A percentile compares a stretch with the other conserved stretches of the same genome.
These are phyloP conservation scores for Turnera subulata DNA, from an alignment of 345 rosid species.

Conservation along the genomic window DNA sequence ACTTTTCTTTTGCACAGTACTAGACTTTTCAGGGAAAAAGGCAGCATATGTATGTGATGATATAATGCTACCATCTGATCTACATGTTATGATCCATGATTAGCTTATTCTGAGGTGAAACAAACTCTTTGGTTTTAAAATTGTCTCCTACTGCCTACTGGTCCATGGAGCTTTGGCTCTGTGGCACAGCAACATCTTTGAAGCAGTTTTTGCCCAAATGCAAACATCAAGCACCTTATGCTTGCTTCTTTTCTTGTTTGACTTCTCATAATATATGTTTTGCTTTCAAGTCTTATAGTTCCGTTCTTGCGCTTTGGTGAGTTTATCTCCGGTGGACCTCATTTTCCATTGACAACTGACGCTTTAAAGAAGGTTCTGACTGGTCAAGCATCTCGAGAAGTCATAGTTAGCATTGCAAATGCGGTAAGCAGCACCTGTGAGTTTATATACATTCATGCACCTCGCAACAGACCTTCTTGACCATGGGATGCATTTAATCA, in stretches of 20 bases:
- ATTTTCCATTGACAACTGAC: constrained; percentile 83
- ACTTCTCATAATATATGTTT: constrained; percentile 23
- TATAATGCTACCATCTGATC: not conserved
- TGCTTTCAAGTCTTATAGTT: constrained; percentile 58
- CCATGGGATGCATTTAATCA: too few relatives aligned
- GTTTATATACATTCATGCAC: too few relatives aligned
- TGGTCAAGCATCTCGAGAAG: constrained; percentile 76
- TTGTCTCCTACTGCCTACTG: too few relatives aligned
- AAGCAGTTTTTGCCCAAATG: not conserved
- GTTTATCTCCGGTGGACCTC: constrained; percentile 66
- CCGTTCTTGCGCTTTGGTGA: constrained; percentile 97
- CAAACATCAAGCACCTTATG: not conserved
- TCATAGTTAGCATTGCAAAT: constrained; percentile 65
- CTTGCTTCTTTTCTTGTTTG: not conserved
- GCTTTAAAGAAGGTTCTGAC: constrained; percentile 82
- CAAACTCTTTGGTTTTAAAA: too few relatives aligned
- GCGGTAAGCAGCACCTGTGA: constrained; percentile 48
- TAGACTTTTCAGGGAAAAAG: too few relatives aligned
- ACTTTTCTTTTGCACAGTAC: not conserved
- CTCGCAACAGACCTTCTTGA: too few relatives aligned
- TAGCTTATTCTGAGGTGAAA: too few relatives aligned
- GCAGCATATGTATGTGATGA: too few relatives aligned
- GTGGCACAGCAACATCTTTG: not conserved
- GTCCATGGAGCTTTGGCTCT: not conserved
- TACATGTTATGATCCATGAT: too few relatives aligned